phyloP scores from a whole-genome alignment of 306 rosid species.

The Cucumis melo region DNA sequence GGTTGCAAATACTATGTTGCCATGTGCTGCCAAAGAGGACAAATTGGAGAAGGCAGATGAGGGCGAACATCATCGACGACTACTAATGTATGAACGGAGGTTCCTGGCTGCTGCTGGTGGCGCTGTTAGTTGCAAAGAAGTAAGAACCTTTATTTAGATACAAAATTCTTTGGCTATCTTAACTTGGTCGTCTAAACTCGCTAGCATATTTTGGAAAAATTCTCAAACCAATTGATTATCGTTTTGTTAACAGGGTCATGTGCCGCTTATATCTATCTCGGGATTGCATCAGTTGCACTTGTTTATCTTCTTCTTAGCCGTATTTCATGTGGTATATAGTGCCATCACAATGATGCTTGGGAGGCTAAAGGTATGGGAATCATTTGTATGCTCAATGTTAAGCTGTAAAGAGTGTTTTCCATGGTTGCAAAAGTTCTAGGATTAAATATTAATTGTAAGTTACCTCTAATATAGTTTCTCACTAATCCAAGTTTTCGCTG shows the following conservation, averaged over 20 bases:
- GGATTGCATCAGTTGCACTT: slow-evolving; percentile 95
- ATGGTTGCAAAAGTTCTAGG: neutral
- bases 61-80: slow-evolving; percentile 36
- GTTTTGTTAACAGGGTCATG: slow-evolving; percentile 43
- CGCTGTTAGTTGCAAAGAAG: slow-evolving; percentile 40
- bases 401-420: neutral
- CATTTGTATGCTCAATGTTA: neutral
- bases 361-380: slow-evolving; percentile 58
- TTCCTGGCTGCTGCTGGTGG: slow-evolving; percentile 29
- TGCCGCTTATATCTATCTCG: slow-evolving; percentile 51
- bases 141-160: slow-evolving; percentile 10
- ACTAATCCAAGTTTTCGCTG: neutral
- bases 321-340: slow-evolving; percentile 75
- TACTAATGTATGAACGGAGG: slow-evolving; percentile 54
- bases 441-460: neutral
- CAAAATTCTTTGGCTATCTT: neutral
- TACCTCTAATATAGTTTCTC: neutral
- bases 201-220: neutral
- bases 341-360: slow-evolving; percentile 95
- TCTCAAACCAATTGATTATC: neutral
- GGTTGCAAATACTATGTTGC: slow-evolving; percentile 53
- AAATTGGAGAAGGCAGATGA: neutral
- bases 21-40: slow-evolving; percentile 24
- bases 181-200: too few relatives aligned
- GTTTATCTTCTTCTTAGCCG: slow-evolving; percentile 87